Evolutionary conservation across 176 grass and related monocot genomes (phyloP), one percentile per base, ranked within the genome.

Genomic region (Elymus sibiricus): DNA sequence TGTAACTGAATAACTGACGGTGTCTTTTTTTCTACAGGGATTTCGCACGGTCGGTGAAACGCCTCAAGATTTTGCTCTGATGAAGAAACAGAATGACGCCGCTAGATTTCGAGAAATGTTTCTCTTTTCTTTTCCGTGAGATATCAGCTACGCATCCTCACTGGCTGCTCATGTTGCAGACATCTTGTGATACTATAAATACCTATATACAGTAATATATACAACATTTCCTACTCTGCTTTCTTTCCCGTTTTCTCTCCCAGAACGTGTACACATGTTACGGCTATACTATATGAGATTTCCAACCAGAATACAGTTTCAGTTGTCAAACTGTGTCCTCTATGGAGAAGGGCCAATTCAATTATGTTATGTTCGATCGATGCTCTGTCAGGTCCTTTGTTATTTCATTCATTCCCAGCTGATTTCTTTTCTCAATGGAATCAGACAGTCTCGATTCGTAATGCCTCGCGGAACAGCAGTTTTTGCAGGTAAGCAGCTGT

Each of bases 31-130:
- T 77, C 40, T 39, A 0, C 91, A 95, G 93, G 32, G 91, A 87
- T 56, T 98, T 98, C 77, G 85, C 85, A 38, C 74, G 80, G 9
- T 98, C 93, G 0, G 95, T 91, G 22, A 98, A 93, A 31, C 95
- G 95, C 47, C 91, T 98, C n/a, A 98, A 89, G 84, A 95, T 98
- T 74, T 32, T 90, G 58, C 82, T 76, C 16, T 76, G 87, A 39
- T 32, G 70, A 21, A 58, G 3, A 6, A 40, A 40, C 53, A 9
- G 53, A 22, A 22, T 1, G 53, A 21, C 19, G 22, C 19, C 0
- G 6, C 39, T 74, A 74, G 71, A 49, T 49, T 47, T 47, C 47
- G 71, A 27, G 71, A 29, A 16, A 10, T 47, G 40, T 5, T 46
- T 73, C 38, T 72, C 22, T 17, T 8, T 74, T 74, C n/a, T 58